Percentiles rank a stretch among this genome's conserved stretches.
These are phyloP conservation scores for Diutina mesorugosa DNA, from an alignment of 1,139 yeast species.

Conservation along the genomic window DNA sequence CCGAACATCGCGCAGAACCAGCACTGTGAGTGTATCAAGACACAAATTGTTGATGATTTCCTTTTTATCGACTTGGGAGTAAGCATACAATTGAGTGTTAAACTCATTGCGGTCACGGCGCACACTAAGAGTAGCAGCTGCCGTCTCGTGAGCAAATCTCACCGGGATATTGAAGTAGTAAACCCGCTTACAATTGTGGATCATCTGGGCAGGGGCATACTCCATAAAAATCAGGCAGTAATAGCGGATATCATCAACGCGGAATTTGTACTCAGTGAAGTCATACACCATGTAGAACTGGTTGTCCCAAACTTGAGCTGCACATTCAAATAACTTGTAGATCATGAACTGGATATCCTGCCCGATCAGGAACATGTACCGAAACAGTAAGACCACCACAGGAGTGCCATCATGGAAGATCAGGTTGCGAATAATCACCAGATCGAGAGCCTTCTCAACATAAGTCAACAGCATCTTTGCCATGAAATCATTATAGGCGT, in stretches of 20 bases:
- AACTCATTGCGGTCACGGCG: not conserved
- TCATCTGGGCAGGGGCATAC: constrained; percentile 35
- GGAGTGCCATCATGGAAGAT: constrained; percentile 68
- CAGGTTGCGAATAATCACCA: constrained; percentile 46
- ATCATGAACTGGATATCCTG: constrained; percentile 44
- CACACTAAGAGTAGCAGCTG: not conserved
- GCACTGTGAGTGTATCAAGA: constrained; percentile 25
- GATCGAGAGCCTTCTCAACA: constrained; percentile 28
- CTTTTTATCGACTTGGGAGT: not conserved
- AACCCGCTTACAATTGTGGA: constrained; percentile 39
- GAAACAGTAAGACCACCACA: constrained; percentile 42
- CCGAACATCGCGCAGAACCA: constrained; percentile 39
- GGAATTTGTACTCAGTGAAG: constrained; percentile 46
- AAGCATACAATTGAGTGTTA: constrained; percentile 6
- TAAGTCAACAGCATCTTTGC: constrained; percentile 49
- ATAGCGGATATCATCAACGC: constrained; percentile 34
- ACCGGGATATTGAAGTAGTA: constrained; percentile 51
- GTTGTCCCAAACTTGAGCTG: constrained; percentile 64
- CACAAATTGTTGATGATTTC: constrained; percentile 30
- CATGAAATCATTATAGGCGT: constrained; percentile 61
- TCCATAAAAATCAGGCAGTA: constrained; percentile 32
- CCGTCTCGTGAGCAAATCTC: not conserved
- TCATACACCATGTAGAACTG: constrained; percentile 55
- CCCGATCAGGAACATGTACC: constrained; percentile 25
- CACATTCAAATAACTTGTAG: constrained; percentile 53